Evolutionary conservation across 208 protist species (phyloP).

Genomic region (Leptomonas seymouri): DNA sequence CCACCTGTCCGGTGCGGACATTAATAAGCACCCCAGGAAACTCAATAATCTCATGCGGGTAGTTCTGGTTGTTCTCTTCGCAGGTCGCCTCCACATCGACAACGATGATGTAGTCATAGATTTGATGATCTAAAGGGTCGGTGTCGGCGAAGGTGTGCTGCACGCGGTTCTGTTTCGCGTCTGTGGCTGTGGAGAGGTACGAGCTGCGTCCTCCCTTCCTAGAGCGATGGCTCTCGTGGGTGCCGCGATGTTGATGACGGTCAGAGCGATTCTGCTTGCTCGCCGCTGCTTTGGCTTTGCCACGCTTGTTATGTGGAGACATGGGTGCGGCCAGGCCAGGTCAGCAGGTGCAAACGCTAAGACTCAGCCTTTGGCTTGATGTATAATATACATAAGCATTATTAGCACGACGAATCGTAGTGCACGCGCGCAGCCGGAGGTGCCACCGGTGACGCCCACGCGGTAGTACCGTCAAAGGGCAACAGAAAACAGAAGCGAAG

Average conservation of each 20-base stretch:
- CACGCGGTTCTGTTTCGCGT: conserved; percentile 24
- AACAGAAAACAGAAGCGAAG: too few species aligned
- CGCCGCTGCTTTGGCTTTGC: conserved; percentile 65
- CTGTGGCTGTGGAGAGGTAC: conserved; percentile 38
- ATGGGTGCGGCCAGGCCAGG: conserved; percentile 1
- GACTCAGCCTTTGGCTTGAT: neutral
- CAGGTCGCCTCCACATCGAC: conserved; percentile 94
- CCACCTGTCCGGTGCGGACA: conserved; percentile 65
- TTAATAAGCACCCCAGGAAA: conserved; percentile 91
- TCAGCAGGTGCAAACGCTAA: neutral
- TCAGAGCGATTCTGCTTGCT: conserved; percentile 38
- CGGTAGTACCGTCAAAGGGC: too few species aligned
- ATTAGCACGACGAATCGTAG: too few species aligned
- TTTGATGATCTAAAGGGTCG: conserved; percentile 76
- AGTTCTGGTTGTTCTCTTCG: conserved; percentile 59
- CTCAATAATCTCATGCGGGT: conserved; percentile 96
- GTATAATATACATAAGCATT: too few species aligned
- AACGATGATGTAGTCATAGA: conserved; percentile 94
- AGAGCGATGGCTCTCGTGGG: conserved; percentile 1
- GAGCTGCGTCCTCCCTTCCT: conserved; percentile 23
- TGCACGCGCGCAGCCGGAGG: too few species aligned
- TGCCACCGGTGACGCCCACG: too few species aligned
- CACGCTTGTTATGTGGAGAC: conserved; percentile 74
- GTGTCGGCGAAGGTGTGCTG: conserved; percentile 53
- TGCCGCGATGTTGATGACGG: conserved; percentile 18